These are phyloP conservation scores for Hygrocybe coccinea DNA, from an alignment of 768 basidiomycete genomes.

Conservation along the genomic window DNA sequence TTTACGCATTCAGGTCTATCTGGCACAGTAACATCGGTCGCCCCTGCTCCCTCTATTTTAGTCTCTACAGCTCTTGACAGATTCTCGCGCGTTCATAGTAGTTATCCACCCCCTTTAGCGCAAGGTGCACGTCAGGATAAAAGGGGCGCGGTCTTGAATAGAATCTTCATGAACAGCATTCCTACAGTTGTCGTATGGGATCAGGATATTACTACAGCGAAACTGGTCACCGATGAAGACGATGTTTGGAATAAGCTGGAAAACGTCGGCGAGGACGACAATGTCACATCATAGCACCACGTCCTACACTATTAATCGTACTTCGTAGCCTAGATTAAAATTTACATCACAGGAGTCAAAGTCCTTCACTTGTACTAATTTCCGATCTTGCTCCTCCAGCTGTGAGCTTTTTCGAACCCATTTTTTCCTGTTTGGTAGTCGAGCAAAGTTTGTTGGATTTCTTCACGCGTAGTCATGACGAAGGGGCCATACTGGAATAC, in stretches of 20 bases:
- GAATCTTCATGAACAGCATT: slow-evolving; percentile 54
- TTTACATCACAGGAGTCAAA: not conserved
- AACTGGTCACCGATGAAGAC: slow-evolving; percentile 39
- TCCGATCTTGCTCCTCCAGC: slow-evolving; percentile 83
- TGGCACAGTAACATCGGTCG: slow-evolving; percentile 63
- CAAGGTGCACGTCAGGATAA: slow-evolving; percentile 46
- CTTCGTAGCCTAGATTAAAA: no score
- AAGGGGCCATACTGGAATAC: slow-evolving; percentile 87
- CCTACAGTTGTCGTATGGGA: slow-evolving; percentile 69
- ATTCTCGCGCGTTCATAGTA: slow-evolving; percentile 65
- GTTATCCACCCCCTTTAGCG: slow-evolving; percentile 46
- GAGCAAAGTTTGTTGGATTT: slow-evolving; percentile 74
- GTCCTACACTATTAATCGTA: no score
- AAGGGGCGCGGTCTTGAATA: slow-evolving; percentile 60
- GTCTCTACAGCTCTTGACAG: slow-evolving; percentile 66
- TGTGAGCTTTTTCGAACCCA: slow-evolving; percentile 87
- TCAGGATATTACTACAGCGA: slow-evolving; percentile 20
- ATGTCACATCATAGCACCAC: not conserved
- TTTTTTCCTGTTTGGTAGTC: slow-evolving; percentile 65
- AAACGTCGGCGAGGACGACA: slow-evolving; percentile 40
- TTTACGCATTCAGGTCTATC: slow-evolving; percentile 49
- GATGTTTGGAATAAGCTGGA: slow-evolving; percentile 69
- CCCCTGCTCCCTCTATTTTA: slow-evolving; percentile 48
- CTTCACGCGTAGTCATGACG: slow-evolving; percentile 77
- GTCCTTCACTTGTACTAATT: slow-evolving; percentile 21